Base-by-base conservation (phyloP, 208 protist genomes). In the Crithidia sp. region DNA sequence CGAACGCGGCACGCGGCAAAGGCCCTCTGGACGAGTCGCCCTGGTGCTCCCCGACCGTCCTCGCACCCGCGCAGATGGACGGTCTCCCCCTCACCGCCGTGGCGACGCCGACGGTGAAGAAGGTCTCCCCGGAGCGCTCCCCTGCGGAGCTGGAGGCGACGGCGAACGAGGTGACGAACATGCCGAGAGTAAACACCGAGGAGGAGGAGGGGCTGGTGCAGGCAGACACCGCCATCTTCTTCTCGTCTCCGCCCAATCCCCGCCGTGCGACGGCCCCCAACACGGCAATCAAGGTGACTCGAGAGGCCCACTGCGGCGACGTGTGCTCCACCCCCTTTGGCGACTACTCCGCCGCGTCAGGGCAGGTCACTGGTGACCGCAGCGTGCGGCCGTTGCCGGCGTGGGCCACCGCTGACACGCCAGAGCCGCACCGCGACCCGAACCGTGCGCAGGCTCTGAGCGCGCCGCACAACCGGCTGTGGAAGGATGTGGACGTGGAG, bases 401-500 rank as follows among this genome's bases (percentile, higher is more conserved):
- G 56, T 58, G 53, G 13, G 63, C 47, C 36, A 70, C 44, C 45
- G 49, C 36, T 4, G 63, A 58, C 43, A 65, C 62, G n/a, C 53
- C 28, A 16, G 58, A n/a, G 6, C 45, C 59, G 71, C 13, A 40
- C n/a, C 37, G 17, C 52, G 28, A 17, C 64, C 14, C 14, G 16
- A 40, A 16, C 17, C 56, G 57, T 4, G 37, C 4, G n/a, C 37
- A 57, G 16, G 12, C 2, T 13, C 39, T 8, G 3, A 10, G 28
- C 64, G 40, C 16, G 44, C 12, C 37, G 8, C 12, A 5, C 13
- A 28, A 36, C 1, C 17, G 63, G 4, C 41, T 77, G 14, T 44
- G 56, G 71, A 55, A 19, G 14, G 57, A 71, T 41, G 43, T 61
- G 55, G 64, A 67, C 41, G 47, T 40, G 9, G 57, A 67, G 62